phyloP scores from a whole-genome alignment of 192 early-diverging fungal species.

The Coemansia sp. region DNA sequence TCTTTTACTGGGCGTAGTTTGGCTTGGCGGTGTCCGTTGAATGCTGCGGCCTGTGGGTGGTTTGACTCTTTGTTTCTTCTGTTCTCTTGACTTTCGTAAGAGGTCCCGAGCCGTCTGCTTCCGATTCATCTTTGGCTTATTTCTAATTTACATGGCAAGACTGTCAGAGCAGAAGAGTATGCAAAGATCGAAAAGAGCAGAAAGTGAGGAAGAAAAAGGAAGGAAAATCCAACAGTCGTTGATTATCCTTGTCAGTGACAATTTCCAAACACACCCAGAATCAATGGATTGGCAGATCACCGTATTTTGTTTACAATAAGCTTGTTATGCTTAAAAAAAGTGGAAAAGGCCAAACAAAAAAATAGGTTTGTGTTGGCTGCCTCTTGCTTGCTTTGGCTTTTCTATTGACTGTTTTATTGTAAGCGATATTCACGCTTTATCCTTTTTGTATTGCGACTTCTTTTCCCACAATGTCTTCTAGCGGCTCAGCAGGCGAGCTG shows the following conservation, averaged over 20 bases:
- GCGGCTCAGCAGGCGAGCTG: not conserved
- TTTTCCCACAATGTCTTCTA: not conserved
- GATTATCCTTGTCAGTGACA: too few species aligned
- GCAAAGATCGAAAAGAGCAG: too few species aligned
- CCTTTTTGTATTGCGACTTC: too few species aligned
- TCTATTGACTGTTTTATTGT: too few species aligned
- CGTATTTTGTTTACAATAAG: not conserved
- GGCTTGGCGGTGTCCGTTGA: not conserved
- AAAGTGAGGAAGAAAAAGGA: too few species aligned
- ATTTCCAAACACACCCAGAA: too few species aligned
- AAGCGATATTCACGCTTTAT: too few species aligned
- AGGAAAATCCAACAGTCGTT: too few species aligned
- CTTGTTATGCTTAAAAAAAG: not conserved
- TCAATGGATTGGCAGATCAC: not conserved
- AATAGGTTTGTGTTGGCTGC: too few species aligned
- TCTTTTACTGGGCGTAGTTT: not conserved
- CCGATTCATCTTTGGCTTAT: not conserved
- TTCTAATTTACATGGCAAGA: slow-evolving; percentile 14
- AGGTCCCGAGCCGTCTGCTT: slow-evolving; percentile 36
- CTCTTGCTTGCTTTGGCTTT: not conserved
- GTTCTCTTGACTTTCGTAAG: slow-evolving; percentile 36
- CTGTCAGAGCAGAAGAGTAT: not conserved
- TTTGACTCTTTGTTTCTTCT: slow-evolving; percentile 33
- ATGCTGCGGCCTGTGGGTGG: not conserved
- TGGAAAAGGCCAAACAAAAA: too few species aligned